phyloP scores from a whole-genome alignment of 345 rosid species.

The Pistacia vera region DNA sequence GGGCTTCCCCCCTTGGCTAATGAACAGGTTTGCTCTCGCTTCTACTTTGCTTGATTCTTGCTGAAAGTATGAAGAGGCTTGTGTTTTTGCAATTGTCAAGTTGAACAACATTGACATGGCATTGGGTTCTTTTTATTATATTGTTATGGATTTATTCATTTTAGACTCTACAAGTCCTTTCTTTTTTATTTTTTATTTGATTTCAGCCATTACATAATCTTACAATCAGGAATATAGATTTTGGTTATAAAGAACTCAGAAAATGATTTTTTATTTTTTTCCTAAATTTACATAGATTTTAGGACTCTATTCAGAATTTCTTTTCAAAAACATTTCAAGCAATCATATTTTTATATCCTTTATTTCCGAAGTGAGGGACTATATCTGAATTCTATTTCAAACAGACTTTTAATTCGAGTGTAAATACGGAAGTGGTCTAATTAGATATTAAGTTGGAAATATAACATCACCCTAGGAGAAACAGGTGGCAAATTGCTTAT shows the following conservation, averaged over 20 bases:
- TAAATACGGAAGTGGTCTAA: too few species aligned
- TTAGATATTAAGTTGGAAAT: too few species aligned
- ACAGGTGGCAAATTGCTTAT: background rate
- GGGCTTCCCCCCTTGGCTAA: constrained; percentile 47
- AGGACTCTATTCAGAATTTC: too few species aligned
- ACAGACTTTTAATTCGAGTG: too few species aligned
- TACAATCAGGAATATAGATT: background rate
- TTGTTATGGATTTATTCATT: background rate
- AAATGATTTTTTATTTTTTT: too few species aligned
- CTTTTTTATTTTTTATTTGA: background rate
- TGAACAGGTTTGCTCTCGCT: constrained; percentile 40
- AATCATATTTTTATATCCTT: too few species aligned
- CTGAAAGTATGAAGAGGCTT: background rate
- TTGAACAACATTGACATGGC: background rate
- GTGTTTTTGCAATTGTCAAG: background rate
- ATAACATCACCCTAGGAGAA: too few species aligned
- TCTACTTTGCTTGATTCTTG: background rate
- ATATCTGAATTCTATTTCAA: too few species aligned
- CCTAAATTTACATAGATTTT: too few species aligned
- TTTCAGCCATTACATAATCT: background rate
- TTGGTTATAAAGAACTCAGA: too few species aligned
- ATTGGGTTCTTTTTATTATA: background rate
- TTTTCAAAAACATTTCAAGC: too few species aligned
- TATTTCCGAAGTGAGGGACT: too few species aligned
- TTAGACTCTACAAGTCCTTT: background rate